A percentile compares a stretch with the other conserved stretches of the same genome.
These are phyloP conservation scores for Prunus mongolica DNA, from an alignment of 306 rosid species.

Conservation along the genomic window DNA sequence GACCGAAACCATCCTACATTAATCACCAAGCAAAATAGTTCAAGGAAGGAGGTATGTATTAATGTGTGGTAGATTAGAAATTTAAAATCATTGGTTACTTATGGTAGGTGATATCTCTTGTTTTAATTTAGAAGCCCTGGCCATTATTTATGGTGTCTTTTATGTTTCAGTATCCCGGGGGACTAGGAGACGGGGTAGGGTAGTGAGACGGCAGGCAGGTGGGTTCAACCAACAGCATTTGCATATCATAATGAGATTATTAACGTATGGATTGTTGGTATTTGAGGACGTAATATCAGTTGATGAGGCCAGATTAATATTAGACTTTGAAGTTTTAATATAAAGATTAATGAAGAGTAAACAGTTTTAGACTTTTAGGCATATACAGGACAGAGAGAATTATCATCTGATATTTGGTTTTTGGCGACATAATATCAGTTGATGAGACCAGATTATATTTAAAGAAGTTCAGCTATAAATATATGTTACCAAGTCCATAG, in stretches of 20 bases:
- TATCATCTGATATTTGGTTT: neutral
- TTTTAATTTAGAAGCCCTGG: slow-evolving; percentile 6
- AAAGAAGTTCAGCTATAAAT: neutral
- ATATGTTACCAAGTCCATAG: neutral
- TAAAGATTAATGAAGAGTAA: neutral
- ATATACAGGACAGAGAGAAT: neutral
- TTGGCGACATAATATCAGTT: neutral
- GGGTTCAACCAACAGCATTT: neutral
- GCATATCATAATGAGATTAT: neutral
- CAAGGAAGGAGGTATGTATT: neutral
- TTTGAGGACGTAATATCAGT: neutral
- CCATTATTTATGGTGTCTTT: neutral
- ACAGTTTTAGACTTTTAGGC: too few relatives aligned
- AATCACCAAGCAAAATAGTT: neutral
- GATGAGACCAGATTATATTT: neutral
- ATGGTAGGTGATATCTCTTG: neutral
- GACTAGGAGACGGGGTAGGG: neutral
- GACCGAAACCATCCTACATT: neutral
- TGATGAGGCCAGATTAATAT: neutral
- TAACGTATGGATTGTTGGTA: neutral
- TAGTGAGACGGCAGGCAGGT: neutral
- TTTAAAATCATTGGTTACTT: neutral
- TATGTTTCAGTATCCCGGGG: neutral
- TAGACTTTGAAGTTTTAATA: neutral
- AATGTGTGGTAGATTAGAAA: neutral